phyloP scores from a whole-genome alignment of 495 filamentous ascomycete species.

The Xylaria longipes region DNA sequence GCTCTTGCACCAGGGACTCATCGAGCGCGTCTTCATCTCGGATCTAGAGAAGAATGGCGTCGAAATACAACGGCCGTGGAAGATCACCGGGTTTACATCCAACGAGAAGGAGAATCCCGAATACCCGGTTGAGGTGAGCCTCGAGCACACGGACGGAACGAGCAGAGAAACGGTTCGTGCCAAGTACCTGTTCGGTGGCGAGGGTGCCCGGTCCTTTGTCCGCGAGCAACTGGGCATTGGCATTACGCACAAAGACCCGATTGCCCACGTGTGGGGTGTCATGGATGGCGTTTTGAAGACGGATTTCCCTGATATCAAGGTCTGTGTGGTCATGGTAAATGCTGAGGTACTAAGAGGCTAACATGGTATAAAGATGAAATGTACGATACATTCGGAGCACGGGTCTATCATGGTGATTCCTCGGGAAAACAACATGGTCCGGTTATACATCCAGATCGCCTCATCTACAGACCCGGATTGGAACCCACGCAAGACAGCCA shows the following conservation, averaged over 20 bases:
- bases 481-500: conserved; percentile 66
- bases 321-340: conserved; percentile 25
- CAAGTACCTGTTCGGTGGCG: conserved; percentile 67
- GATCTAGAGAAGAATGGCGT: conserved; percentile 68
- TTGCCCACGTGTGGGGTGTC: conserved; percentile 76
- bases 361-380: conserved; percentile 75
- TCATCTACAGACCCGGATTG: conserved; percentile 68
- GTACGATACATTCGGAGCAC: conserved; percentile 72
- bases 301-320: conserved; percentile 76
- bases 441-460: conserved; percentile 77
- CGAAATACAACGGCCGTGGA: conserved; percentile 65
- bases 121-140: conserved; percentile 68
- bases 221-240: conserved; percentile 67
- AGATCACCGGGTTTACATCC: conserved; percentile 67
- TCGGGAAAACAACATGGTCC: conserved; percentile 75
- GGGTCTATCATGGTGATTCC: conserved; percentile 81
- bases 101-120: conserved; percentile 61
- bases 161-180: conserved; percentile 60
- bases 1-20: conserved; percentile 75
- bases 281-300: conserved; percentile 79
- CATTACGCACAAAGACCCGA: conserved; percentile 66
- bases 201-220: conserved; percentile 65
- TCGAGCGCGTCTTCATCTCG: conserved; percentile 72
- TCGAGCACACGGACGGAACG: conserved; percentile 78
- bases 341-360: conserved; percentile 28